Base-by-base conservation (phyloP, 345 rosid species). In the Aquilaria yunnanensis region DNA sequence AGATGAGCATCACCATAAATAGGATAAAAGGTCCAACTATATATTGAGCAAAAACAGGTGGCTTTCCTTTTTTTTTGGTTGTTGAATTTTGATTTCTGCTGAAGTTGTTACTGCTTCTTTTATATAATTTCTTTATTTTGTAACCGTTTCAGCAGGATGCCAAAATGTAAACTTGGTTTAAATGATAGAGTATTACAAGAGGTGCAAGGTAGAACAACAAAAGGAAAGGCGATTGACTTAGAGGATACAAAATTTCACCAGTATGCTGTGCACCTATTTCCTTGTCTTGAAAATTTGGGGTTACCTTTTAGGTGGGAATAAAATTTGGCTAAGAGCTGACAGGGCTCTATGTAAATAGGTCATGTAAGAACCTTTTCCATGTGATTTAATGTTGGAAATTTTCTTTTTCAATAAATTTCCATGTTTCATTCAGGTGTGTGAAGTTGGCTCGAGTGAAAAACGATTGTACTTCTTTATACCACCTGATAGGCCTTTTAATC, bases 221-320 rank as follows among this genome's bases (percentile, higher is more conserved):
- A 90, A 74, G 96, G 96, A 60, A 94, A 94, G 81, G 95, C 97
- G 34, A 90, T 88, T 61, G 99, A 94, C 82, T 77, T 94, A 75
- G 97, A 90, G 73, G 99, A 94, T 68, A 90, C 90, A 67, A 94
- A 94, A 70, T 94, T 94, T 75, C 96, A 94, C 76, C 97, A 94
- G 99, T 94, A 85, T 4, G 81, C 61, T 63, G 30, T 47, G 54
- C 41, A 47, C 41, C 51, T 31, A 33, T 65, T 41, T 54, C 50
- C 53, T 66, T 56, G 70, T 12, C 61, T 62, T 32, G 31, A 49
- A 52, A 32, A 62, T 11, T 57, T 56, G 53, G 47, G 55, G 57
- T 56, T 41, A 14, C 34, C 0, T 1, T 46, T 45, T 30, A 10
- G 23, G 23, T 23, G 8, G 43, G 43, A 37, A 37, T 37, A 37